Conservation (phyloP, 257 asterid genomes). For the Solanum rostratum region DNA sequence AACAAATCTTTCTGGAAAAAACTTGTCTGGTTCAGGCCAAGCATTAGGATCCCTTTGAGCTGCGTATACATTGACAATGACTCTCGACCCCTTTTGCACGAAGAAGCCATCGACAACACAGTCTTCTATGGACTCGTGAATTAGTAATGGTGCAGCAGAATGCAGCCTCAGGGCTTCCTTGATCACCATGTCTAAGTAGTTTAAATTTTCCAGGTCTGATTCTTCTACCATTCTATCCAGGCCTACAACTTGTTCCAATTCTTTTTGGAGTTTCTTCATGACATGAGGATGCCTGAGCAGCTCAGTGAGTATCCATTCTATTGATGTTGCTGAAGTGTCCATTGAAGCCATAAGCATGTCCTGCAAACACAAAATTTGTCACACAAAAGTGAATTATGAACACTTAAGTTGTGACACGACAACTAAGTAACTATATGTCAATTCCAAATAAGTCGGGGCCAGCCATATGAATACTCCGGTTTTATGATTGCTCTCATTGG, state of each 20-base stretch:
- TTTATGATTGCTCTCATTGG: not conserved
- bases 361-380: not conserved
- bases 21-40: constrained; percentile 15
- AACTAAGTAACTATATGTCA: not conserved
- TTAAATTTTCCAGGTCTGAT: constrained; percentile 2
- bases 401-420: not conserved
- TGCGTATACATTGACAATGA: constrained; percentile 5
- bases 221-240: constrained; percentile 8
- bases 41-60: constrained; percentile 8
- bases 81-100: not conserved
- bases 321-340: constrained; percentile 11
- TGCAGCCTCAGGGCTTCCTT: constrained; percentile 22
- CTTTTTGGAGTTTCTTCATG: constrained; percentile 12
- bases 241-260: constrained; percentile 11
- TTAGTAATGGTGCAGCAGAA: constrained; percentile 9
- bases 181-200: constrained; percentile 6
- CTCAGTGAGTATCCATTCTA: constrained; percentile 15
- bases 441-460: not conserved
- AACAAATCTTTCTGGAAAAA: constrained; percentile 13
- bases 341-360: constrained; percentile 16
- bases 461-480: not conserved
- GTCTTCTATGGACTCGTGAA: constrained; percentile 11
- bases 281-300: constrained; percentile 6
- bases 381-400: not conserved
- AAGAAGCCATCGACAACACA: constrained; percentile 9